These are phyloP conservation scores for Lumnitzera littorea DNA, from an alignment of 345 rosid genomes.

Conservation along the genomic window DNA sequence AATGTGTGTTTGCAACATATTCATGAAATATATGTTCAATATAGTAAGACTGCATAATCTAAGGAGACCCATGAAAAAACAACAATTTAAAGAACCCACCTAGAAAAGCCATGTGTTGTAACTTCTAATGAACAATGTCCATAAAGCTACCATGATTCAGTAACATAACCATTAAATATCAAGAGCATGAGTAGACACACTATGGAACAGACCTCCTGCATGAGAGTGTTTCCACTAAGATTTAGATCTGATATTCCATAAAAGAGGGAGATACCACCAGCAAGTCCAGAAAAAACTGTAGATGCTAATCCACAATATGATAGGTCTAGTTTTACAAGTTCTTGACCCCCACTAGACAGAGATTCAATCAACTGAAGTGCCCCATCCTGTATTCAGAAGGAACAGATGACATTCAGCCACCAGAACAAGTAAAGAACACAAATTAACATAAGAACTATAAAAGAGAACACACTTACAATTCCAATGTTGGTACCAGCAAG, in stretches of 20 bases:
- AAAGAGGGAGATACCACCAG: conserved; percentile 22
- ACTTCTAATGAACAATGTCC: neutral
- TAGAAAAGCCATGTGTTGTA: no score
- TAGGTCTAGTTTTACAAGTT: conserved; percentile 66
- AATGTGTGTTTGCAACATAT: no score
- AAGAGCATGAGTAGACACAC: neutral
- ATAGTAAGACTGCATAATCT: no score
- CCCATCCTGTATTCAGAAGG: conserved; percentile 45
- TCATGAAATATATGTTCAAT: no score
- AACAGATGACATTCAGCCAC: conserved; percentile 9
- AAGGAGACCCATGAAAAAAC: no score
- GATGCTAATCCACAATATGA: conserved; percentile 59
- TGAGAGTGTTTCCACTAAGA: conserved; percentile 65
- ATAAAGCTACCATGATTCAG: neutral
- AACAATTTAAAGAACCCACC: no score
- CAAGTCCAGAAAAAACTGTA: conserved; percentile 33
- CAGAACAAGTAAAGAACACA: neutral
- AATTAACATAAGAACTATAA: neutral
- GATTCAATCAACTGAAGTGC: conserved; percentile 54
- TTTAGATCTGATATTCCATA: conserved; percentile 57
- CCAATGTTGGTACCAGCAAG: conserved; percentile 75
- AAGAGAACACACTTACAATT: conserved; percentile 37
- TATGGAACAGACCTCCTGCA: conserved; percentile 43
- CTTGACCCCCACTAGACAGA: conserved; percentile 38
- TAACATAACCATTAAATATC: neutral